Conservation (phyloP, 2,329 filamentous ascomycete genomes). For the Penicillium rolfsii region DNA sequence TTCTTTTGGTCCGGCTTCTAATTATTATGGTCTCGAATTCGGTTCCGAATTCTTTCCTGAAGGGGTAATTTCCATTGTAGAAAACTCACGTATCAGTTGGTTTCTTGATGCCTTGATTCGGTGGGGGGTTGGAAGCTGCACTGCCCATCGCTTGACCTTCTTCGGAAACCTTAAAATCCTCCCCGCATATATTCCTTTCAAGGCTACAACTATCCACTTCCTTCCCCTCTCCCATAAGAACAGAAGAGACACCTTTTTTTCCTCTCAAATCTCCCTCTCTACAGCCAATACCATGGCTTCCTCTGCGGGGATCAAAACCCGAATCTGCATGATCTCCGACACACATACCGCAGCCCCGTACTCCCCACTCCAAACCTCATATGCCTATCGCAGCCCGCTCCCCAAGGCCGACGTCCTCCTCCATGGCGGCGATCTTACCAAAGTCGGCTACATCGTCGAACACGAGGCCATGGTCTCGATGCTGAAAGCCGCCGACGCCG, state of each 20-base stretch:
- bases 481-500: constrained; percentile 54
- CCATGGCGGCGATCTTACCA: constrained; percentile 63
- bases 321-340: constrained; percentile 49
- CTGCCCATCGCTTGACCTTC: too few relatives aligned
- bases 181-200: not conserved
- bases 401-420: constrained; percentile 58
- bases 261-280: not conserved
- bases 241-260: not conserved
- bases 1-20: constrained; percentile 5
- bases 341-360: constrained; percentile 42
- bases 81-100: not conserved
- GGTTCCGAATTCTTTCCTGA: not conserved
- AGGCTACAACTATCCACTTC: not conserved
- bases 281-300: constrained; percentile 18
- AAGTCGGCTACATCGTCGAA: constrained; percentile 52
- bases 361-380: constrained; percentile 23
- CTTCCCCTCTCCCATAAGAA: not conserved
- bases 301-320: constrained; percentile 40
- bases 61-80: not conserved
- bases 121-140: too few relatives aligned
- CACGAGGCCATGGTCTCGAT: constrained; percentile 53
- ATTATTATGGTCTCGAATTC: not conserved
- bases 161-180: not conserved
- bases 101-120: not conserved
- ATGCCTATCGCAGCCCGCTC: constrained; percentile 49